Evolutionary conservation across 345 rosid genomes (phyloP).

Genomic region (Eucalyptus dawsonii): DNA sequence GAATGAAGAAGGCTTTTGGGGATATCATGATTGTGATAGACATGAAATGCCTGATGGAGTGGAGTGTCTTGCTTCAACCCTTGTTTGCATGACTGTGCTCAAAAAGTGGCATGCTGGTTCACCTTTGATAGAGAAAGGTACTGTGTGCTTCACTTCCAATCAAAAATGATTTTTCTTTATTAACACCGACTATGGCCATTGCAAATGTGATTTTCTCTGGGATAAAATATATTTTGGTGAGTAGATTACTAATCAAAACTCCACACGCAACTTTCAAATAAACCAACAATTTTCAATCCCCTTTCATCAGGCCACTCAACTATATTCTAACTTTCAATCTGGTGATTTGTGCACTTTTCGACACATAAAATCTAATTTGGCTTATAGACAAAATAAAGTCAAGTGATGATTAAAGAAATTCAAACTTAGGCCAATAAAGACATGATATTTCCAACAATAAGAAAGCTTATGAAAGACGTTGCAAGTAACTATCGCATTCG

Average conservation of each 20-base stretch:
- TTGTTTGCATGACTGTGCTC: slow-evolving; percentile 43
- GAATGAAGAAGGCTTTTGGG: slow-evolving; percentile 34
- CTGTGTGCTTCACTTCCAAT: no score
- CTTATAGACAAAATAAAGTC: no score
- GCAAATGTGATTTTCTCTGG: not conserved
- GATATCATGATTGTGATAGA: slow-evolving; percentile 8
- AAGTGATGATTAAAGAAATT: no score
- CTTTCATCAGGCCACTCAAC: no score
- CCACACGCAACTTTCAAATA: not conserved
- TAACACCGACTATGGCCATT: not conserved
- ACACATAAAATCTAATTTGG: no score
- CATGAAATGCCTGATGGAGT: not conserved
- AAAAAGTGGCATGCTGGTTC: slow-evolving; percentile 25
- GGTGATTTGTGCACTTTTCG: no score
- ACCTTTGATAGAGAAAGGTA: slow-evolving; percentile 20
- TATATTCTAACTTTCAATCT: no score
- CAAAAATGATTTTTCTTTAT: not conserved
- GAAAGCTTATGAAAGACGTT: not conserved
- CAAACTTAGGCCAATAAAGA: no score
- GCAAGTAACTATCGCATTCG: not conserved
- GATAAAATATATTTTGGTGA: not conserved
- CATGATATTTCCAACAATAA: no score
- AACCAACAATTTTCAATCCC: not conserved
- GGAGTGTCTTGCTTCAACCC: slow-evolving; percentile 29
- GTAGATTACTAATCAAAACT: not conserved